Evolutionary conservation across 2,329 filamentous ascomycete genomes (phyloP).

Genomic region (Cladosporium cucumerinum): DNA sequence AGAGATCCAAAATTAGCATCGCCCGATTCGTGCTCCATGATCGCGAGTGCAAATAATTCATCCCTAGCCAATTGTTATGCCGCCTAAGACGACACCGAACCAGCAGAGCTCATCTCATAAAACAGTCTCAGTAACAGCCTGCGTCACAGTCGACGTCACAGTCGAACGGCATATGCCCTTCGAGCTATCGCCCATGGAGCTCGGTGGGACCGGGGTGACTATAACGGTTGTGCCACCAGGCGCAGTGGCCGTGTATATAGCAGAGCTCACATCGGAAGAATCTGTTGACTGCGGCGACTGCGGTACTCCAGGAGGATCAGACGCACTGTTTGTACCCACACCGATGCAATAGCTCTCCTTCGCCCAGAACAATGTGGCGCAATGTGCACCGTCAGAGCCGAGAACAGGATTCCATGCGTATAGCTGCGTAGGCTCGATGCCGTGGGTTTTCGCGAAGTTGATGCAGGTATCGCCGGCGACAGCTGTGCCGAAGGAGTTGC

Average conservation of each 20-base stretch:
- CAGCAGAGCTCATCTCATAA: neutral
- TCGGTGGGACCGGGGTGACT: neutral
- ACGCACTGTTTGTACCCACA: neutral
- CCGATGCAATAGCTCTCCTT: constrained; percentile 16
- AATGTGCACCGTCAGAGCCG: constrained; percentile 15
- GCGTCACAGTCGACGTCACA: neutral
- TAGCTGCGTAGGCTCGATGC: constrained; percentile 6
- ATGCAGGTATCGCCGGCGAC: neutral
- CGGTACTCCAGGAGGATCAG: neutral
- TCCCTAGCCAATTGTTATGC: no score
- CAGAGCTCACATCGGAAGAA: neutral
- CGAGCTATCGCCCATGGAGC: neutral
- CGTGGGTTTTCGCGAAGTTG: neutral
- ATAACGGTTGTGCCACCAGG: neutral
- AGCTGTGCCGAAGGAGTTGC: constrained; percentile 22
- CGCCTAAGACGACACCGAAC: no score
- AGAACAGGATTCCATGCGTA: constrained; percentile 19
- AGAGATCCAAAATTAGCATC: neutral
- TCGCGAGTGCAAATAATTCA: no score
- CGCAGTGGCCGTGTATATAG: neutral
- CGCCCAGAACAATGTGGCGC: constrained; percentile 16
- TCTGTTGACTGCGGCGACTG: neutral
- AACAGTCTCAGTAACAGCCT: neutral
- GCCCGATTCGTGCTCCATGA: neutral
- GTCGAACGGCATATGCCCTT: neutral